phyloP scores from a whole-genome alignment of 768 basidiomycete genomes.

The Dictyophora rubrovolvata region DNA sequence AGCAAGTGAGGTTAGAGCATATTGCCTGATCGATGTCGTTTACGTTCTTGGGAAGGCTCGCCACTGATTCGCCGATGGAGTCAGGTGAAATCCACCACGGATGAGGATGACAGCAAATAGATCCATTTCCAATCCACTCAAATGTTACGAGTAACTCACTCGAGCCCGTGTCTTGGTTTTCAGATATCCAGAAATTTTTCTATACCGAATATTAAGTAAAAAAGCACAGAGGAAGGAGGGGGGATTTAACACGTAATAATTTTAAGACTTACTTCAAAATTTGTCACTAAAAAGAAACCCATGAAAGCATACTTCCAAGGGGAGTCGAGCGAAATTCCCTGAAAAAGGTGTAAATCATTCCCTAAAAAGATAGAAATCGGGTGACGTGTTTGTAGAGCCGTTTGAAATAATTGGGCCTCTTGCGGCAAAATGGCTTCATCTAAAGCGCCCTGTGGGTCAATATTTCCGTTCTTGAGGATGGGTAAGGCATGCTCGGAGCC shows the following conservation, averaged over 20 bases:
- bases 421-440: neutral
- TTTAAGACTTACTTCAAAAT: neutral
- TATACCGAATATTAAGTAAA: too few species aligned
- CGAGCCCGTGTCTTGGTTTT: neutral
- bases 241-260: neutral
- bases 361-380: neutral
- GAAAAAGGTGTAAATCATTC: neutral
- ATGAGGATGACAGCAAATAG: neutral
- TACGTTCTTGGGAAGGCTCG: neutral
- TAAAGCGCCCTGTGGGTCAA: too few species aligned
- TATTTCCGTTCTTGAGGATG: too few species aligned
- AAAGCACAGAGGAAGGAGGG: neutral
- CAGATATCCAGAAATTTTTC: too few species aligned
- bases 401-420: slow-evolving; percentile 1
- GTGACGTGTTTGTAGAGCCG: neutral
- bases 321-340: neutral
- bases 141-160: neutral
- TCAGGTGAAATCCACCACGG: neutral
- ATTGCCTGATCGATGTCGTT: neutral
- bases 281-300: neutral
- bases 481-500: too few species aligned
- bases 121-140: neutral
- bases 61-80: neutral
- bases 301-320: slow-evolving; percentile 1
- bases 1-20: neutral